Evolutionary conservation across 768 basidiomycete species (phyloP).

Genomic region (Amanita muscaria): DNA sequence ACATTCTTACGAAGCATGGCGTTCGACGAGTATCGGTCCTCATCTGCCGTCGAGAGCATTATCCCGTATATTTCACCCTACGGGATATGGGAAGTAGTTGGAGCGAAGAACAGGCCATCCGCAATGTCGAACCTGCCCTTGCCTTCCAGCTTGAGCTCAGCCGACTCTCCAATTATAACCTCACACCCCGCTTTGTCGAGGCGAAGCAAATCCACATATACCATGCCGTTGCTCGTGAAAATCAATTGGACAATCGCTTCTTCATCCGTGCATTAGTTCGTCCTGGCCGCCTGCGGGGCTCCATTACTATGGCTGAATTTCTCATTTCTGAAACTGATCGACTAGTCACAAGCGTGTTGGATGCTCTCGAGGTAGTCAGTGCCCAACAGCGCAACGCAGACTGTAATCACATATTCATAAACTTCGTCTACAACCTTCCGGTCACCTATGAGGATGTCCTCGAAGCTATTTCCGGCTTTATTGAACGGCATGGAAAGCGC

Average conservation of each 20-base stretch:
- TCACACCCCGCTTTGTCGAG: constrained; percentile 93
- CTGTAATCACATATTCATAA: constrained; percentile 98
- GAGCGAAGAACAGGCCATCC: constrained; percentile 93
- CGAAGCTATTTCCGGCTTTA: constrained; percentile 96
- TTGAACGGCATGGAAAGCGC: constrained; percentile 96
- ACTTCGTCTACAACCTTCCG: constrained; percentile 94
- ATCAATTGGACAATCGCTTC: constrained; percentile 96
- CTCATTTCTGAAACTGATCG: constrained; percentile 98
- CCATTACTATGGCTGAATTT: constrained; percentile 94
- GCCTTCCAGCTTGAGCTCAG: constrained; percentile 97
- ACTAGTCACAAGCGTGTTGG: constrained; percentile 86
- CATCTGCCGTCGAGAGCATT: constrained; percentile 84
- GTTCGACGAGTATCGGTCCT: constrained; percentile 89
- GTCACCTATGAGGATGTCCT: constrained; percentile 96
- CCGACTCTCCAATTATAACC: constrained; percentile 93
- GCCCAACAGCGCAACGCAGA: constrained; percentile 88
- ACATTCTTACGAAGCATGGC: constrained; percentile 60
- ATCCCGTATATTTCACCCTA: constrained; percentile 92
- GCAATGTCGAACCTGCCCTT: constrained; percentile 96
- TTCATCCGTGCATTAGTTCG: constrained; percentile 95
- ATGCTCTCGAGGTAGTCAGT: constrained; percentile 90
- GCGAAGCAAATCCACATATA: constrained; percentile 98
- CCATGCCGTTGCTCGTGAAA: constrained; percentile 90
- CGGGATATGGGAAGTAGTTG: constrained; percentile 66
- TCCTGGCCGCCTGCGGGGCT: constrained; percentile 86